Evolutionary conservation across 2,329 filamentous ascomycete species (phyloP).

Genomic region (Aureobasidium uvarum): DNA sequence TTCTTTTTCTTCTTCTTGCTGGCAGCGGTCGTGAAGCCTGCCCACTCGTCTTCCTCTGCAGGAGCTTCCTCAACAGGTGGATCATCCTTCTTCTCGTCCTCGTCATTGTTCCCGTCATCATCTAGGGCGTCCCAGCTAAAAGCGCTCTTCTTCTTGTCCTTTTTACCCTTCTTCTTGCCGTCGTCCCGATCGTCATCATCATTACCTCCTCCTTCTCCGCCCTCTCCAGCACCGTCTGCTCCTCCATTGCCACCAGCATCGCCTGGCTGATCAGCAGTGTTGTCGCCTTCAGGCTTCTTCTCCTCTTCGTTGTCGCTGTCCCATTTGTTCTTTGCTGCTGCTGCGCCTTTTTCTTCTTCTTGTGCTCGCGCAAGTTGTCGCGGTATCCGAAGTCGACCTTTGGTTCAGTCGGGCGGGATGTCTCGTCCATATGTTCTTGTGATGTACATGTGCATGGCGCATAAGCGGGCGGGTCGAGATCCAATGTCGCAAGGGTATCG

Average conservation of each 20-base stretch:
- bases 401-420: neutral
- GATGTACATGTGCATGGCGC: neutral
- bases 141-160: conserved; percentile 36
- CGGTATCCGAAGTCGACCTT: conserved; percentile 59
- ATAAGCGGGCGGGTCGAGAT: neutral
- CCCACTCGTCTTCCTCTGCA: conserved; percentile 32
- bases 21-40: conserved; percentile 29
- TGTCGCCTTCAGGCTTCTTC: conserved; percentile 46
- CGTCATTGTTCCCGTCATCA: conserved; percentile 26
- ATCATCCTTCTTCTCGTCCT: conserved; percentile 17
- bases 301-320: conserved; percentile 51
- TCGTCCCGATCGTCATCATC: conserved; percentile 38
- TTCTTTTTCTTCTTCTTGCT: conserved; percentile 41
- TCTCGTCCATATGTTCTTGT: neutral
- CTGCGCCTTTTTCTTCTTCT: conserved; percentile 53
- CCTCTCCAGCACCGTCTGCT: conserved; percentile 37
- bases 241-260: conserved; percentile 36
- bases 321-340: conserved; percentile 42
- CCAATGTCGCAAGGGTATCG: conserved; percentile 40
- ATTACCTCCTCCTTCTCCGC: conserved; percentile 36
- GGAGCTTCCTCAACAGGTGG: conserved; percentile 20
- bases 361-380: conserved; percentile 53
- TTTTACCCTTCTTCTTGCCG: conserved; percentile 39
- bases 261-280: conserved; percentile 38
- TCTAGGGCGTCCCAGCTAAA: conserved; percentile 29